Percentiles rank a stretch among this genome's conserved stretches.
These are phyloP conservation scores for Beauveria medogensis DNA, from an alignment of 2,329 filamentous ascomycete genomes.

Conservation along the genomic window DNA sequence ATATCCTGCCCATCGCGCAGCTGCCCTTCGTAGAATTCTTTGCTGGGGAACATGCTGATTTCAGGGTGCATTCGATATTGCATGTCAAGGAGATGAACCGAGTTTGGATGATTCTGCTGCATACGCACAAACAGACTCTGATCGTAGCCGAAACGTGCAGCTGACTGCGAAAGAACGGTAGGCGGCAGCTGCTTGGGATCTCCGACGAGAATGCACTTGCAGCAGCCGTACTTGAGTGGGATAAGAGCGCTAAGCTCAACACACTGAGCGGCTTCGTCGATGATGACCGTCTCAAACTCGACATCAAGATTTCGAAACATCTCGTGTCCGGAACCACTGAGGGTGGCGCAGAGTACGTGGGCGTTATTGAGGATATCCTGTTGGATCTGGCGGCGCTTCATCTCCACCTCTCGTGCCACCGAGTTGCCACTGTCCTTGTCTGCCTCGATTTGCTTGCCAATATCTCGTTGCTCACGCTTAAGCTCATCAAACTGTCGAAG, in stretches of 20 bases:
- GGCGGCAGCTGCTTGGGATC: slow-evolving; percentile 96
- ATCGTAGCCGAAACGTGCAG: slow-evolving; percentile 87
- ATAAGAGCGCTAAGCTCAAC: slow-evolving; percentile 96
- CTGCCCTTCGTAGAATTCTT: slow-evolving; percentile 83
- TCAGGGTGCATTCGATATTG: slow-evolving; percentile 99
- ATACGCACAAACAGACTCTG: slow-evolving; percentile 98
- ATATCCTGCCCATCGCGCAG: slow-evolving; percentile 81
- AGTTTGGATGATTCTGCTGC: slow-evolving; percentile 82
- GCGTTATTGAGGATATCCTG: slow-evolving; percentile 86
- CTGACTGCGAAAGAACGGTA: slow-evolving; percentile 89
- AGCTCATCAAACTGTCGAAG: slow-evolving; percentile 71
- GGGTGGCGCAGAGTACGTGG: slow-evolving; percentile 88
- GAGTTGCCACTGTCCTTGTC: slow-evolving; percentile 80
- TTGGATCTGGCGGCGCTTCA: slow-evolving; percentile 75
- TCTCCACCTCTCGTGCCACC: slow-evolving; percentile 73
- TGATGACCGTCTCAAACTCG: slow-evolving; percentile 97
- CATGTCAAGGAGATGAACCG: slow-evolving; percentile 90
- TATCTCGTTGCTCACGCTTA: slow-evolving; percentile 62
- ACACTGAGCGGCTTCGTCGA: slow-evolving; percentile 96
- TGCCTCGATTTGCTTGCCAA: slow-evolving; percentile 79
- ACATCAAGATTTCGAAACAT: slow-evolving; percentile 93
- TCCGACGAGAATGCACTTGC: slow-evolving; percentile 93
- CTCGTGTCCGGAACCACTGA: slow-evolving; percentile 93
- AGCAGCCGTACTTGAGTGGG: slow-evolving; percentile 92
- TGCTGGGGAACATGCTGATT: slow-evolving; percentile 85